Evolutionary conservation across 805 yeast genomes (phyloP), one percentile per base, ranked within the genome.

Genomic region (Metschnikowia dekortorum): DNA sequence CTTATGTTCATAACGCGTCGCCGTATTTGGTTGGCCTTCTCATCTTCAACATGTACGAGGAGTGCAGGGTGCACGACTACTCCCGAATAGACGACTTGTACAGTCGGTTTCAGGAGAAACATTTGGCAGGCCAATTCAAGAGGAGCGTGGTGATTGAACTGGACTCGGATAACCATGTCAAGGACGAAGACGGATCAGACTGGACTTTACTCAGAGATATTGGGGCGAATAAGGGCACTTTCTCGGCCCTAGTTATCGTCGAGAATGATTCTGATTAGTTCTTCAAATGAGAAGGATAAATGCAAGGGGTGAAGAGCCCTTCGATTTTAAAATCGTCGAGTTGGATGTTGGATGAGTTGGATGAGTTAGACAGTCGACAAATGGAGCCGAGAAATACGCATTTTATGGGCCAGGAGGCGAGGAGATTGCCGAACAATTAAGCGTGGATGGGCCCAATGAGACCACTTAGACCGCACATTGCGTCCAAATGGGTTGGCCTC

Each of bases 191-290:
- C 28, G 80, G 72, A 22, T 75, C 71, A 2, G 77, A 68, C 34
- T 4, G 16, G 4, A 76, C 67, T 2, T 81, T 73, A 0, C 83
- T 75, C 22, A 22, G 5, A 22, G 22, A 22, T 22, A 4, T 22
- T 3, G 22, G 22, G 22, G 4, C 5, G 22, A 4, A 22, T 22
- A 22, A 22, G 73, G 71, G 69, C 13, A 58, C 67, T 2, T 70
- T 68, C 42, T 62, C 61, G 35, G 54, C 41, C 28, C 54, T 52
- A 33, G 31, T 44, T 96, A 77, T 92, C 6, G 98, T 92, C 63
- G 98, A 92, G 33, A 98, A 92, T 63, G 98, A 98, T 1, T 92
- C 92, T 62, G 94, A 90, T 59, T 68, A 89, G 53, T 97, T 92
- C 3, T 89, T 84, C 60, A 84, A 80, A 62, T 83, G 87, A n/a